Percentiles rank a stretch among this genome's conserved stretches.
Conservation (phyloP, 345 rosid species). For the Melastoma malabathricum region DNA sequence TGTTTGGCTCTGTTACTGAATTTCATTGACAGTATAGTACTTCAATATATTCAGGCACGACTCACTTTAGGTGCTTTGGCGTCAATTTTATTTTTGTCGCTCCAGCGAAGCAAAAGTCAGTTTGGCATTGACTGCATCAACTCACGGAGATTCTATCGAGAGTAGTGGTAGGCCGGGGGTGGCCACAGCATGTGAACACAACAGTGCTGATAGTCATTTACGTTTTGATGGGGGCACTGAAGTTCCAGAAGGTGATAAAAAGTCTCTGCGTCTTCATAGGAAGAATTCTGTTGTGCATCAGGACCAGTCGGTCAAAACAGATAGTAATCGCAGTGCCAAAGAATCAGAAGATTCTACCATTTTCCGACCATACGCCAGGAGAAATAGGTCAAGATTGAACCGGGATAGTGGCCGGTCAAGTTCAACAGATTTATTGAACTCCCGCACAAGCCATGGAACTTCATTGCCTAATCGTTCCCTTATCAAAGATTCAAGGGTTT, state of each 20-base stretch:
- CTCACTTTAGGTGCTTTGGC: too few relatives aligned
- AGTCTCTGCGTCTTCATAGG: slow-evolving; percentile 27
- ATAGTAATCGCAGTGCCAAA: slow-evolving; percentile 47
- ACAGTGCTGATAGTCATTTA: slow-evolving; percentile 68
- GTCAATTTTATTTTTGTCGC: slow-evolving; percentile 4
- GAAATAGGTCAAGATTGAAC: slow-evolving; percentile 74
- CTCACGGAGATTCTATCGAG: slow-evolving; percentile 85
- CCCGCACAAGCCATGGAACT: slow-evolving; percentile 55
- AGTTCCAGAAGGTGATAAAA: slow-evolving; percentile 41
- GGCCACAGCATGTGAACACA: slow-evolving; percentile 50
- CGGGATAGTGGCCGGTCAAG: slow-evolving; percentile 70
- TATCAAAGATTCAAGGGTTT: slow-evolving; percentile 39
- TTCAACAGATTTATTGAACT: slow-evolving; percentile 52
- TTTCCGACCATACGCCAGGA: slow-evolving; percentile 86
- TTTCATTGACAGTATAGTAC: slow-evolving; percentile 2
- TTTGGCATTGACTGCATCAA: slow-evolving; percentile 78
- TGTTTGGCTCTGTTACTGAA: slow-evolving; percentile 11
- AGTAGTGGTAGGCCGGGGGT: slow-evolving; percentile 81
- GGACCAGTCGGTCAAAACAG: slow-evolving; percentile 52
- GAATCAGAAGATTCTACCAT: slow-evolving; percentile 92
- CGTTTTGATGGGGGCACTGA: slow-evolving; percentile 65
- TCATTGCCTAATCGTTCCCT: slow-evolving; percentile 36
- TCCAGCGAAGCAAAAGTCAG: slow-evolving; percentile 91
- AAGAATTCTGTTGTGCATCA: slow-evolving; percentile 38
- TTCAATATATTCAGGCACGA: background rate